Conservation (phyloP, 345 rosid genomes). For the Linum trigynum region DNA sequence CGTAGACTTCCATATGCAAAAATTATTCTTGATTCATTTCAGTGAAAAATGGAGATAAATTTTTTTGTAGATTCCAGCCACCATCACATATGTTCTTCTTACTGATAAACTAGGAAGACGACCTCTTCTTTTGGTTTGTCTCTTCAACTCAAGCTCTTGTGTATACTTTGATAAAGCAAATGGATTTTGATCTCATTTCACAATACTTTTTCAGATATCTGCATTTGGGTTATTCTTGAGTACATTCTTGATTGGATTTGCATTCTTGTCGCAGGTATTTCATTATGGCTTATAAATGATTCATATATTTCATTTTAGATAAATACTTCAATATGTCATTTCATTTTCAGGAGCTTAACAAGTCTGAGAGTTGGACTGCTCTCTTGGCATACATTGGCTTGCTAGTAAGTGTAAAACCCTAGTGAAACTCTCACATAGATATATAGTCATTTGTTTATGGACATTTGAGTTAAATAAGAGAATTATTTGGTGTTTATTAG, state of each 20-base stretch:
- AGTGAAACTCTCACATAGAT: too few species aligned
- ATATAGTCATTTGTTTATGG: too few species aligned
- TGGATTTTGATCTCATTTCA: background rate
- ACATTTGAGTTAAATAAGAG: too few species aligned
- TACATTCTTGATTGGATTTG: background rate
- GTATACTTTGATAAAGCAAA: background rate
- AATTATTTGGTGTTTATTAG: constrained; percentile 14
- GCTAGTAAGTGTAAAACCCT: background rate
- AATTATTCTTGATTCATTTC: background rate
- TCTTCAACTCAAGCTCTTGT: background rate
- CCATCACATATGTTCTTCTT: constrained; percentile 23
- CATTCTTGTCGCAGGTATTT: background rate
- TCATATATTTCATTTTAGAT: background rate
- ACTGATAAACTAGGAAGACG: constrained; percentile 49
- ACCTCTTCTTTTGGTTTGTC: constrained; percentile 40
- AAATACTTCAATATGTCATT: background rate
- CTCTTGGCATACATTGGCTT: background rate
- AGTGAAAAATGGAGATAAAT: too few species aligned
- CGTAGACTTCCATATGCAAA: background rate
- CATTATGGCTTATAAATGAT: background rate
- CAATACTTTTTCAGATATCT: background rate
- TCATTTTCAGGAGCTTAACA: background rate
- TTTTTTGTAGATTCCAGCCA: constrained; percentile 25
- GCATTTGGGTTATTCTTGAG: background rate
- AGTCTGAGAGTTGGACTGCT: background rate